Evolutionary conservation across 106 monocot genomes (phyloP).

Genomic region (Allium fistulosum): DNA sequence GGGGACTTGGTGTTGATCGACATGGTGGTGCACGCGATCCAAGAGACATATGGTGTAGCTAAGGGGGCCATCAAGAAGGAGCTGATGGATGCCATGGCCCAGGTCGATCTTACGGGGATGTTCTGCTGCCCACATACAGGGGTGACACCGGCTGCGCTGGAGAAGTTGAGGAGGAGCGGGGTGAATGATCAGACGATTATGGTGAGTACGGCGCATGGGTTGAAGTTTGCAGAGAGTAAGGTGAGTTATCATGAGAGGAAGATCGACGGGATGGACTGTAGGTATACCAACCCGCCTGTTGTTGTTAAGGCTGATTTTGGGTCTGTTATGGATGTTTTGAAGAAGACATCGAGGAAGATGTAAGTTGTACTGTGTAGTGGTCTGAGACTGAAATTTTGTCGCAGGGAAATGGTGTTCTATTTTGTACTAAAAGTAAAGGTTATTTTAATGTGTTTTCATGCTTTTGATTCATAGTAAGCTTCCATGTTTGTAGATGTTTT

Average conservation of each 20-base stretch:
- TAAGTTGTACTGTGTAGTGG: neutral
- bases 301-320: slow-evolving; percentile 82
- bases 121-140: slow-evolving; percentile 93
- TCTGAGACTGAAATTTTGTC: too few relatives aligned
- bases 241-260: slow-evolving; percentile 62
- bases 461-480: too few relatives aligned
- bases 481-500: too few relatives aligned
- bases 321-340: slow-evolving; percentile 84
- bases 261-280: slow-evolving; percentile 56
- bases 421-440: too few relatives aligned
- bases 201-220: slow-evolving; percentile 87
- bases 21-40: slow-evolving; percentile 59
- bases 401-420: too few relatives aligned
- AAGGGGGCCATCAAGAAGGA: slow-evolving; percentile 97
- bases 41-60: slow-evolving; percentile 60
- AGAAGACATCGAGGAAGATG: slow-evolving; percentile 30
- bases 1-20: slow-evolving; percentile 87
- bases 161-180: slow-evolving; percentile 57
- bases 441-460: too few relatives aligned
- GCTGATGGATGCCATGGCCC: slow-evolving; percentile 82
- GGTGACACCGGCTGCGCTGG: slow-evolving; percentile 69
- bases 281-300: slow-evolving; percentile 66
- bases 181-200: slow-evolving; percentile 61
- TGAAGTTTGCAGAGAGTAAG: slow-evolving; percentile 89
- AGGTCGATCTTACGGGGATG: slow-evolving; percentile 82